phyloP scores from a whole-genome alignment of 768 basidiomycete species.

The Pholiota molesta region DNA sequence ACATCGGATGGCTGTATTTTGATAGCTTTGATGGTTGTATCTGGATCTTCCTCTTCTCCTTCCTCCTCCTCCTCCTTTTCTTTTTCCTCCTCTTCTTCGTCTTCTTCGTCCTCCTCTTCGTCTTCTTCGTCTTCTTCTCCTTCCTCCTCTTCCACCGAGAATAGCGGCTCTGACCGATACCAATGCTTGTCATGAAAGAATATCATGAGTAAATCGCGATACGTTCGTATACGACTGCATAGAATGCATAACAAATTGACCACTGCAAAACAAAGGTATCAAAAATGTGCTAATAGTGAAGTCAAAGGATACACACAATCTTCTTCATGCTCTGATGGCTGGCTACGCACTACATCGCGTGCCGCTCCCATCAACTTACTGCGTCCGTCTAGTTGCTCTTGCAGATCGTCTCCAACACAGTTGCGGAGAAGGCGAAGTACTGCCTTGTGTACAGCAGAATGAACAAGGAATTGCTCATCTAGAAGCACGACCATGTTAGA shows the following conservation, averaged over 20 bases:
- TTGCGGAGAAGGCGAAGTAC: conserved; percentile 82
- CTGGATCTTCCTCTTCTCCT: conserved; percentile 49
- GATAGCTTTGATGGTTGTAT: conserved; percentile 23
- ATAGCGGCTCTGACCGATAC: conserved; percentile 77
- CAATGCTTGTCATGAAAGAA: conserved; percentile 96
- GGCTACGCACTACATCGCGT: conserved; percentile 61
- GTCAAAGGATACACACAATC: conserved; percentile 58
- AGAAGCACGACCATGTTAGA: conserved; percentile 91
- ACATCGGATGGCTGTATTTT: conserved; percentile 16
- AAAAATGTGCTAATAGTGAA: neutral
- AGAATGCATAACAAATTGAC: conserved; percentile 91
- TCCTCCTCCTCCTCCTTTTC: conserved; percentile 50
- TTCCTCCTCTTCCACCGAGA: conserved; percentile 75
- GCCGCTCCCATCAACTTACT: conserved; percentile 85
- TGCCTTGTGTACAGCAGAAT: conserved; percentile 88
- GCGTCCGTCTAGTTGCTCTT: conserved; percentile 83
- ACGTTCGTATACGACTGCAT: conserved; percentile 89
- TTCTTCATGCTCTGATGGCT: conserved; percentile 88
- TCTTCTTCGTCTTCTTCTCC: conserved; percentile 65
- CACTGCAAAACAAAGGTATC: conserved; percentile 49
- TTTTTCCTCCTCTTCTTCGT: conserved; percentile 50
- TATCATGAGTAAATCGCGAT: conserved; percentile 90
- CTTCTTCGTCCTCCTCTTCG: conserved; percentile 77
- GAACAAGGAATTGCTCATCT: conserved; percentile 92
- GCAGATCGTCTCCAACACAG: conserved; percentile 90